Conservation (phyloP, 768 basidiomycete genomes). For the Rhodocollybia butyracea region DNA sequence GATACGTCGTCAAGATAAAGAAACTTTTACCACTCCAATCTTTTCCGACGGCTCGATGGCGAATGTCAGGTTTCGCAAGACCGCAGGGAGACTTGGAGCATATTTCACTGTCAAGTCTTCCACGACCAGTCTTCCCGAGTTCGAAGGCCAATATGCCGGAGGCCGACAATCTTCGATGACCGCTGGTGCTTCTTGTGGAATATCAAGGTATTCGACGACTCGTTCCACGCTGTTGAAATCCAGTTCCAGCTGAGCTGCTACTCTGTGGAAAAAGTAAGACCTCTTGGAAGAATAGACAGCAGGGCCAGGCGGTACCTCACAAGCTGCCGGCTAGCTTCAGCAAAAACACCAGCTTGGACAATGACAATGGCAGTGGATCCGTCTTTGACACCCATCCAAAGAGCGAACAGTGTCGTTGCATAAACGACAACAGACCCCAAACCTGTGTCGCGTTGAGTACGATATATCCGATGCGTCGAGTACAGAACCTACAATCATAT, state of each 20-base stretch:
- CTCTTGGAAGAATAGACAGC: background rate
- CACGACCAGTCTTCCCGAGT: conserved; percentile 51
- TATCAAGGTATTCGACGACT: conserved; percentile 65
- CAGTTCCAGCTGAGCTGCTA: conserved; percentile 67
- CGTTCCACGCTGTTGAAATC: conserved; percentile 77
- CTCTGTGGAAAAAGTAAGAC: conserved; percentile 29
- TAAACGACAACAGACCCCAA: conserved; percentile 72
- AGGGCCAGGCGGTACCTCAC: conserved; percentile 38
- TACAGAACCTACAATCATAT: conserved; percentile 58
- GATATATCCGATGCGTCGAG: background rate
- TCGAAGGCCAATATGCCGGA: conserved; percentile 74
- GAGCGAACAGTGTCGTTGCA: conserved; percentile 64
- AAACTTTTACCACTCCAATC: conserved; percentile 55
- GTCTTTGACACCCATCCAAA: conserved; percentile 51
- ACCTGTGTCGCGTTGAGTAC: conserved; percentile 28
- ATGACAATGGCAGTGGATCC: conserved; percentile 72
- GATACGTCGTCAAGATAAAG: background rate
- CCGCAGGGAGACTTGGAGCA: conserved; percentile 57
- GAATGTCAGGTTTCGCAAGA: conserved; percentile 57
- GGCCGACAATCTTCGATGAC: conserved; percentile 52
- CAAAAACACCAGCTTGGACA: conserved; percentile 65
- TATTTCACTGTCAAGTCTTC: conserved; percentile 62
- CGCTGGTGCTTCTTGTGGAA: conserved; percentile 67
- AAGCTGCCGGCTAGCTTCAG: conserved; percentile 63
- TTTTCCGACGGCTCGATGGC: conserved; percentile 59